Base-by-base conservation (phyloP, 495 filamentous ascomycete species). In the Trichocladium antarcticum region DNA sequence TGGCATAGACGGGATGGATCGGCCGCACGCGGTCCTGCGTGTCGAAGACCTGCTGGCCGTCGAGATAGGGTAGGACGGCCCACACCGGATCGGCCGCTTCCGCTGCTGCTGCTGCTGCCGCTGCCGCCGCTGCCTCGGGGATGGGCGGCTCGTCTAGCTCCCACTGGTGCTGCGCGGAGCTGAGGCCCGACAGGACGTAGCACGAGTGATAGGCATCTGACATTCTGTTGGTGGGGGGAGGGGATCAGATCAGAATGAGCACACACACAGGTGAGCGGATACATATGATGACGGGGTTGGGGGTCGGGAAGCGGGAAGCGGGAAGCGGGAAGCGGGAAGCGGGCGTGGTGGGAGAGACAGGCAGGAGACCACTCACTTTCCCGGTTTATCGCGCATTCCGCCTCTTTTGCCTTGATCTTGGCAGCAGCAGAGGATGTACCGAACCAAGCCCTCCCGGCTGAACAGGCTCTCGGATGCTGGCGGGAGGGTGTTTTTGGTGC, bases 351-450 rank as follows among this genome's bases (percentile, higher is more conserved):
- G 31, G 21, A 24, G 42, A 28, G 14, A 17, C 28, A 45, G 36
- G 45, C 16, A 45, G 37, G 45, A 36, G 16, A 39, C 41, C 22
- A 79, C 83, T 69, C 74, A 92, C 85, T 88, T 86, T 60, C 80
- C 79, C 11, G 92, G 92, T 69, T 98, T 98, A 68, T 98, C 92
- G 57, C 90, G 78, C 61, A 98, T 70, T 0, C 93, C 92, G 34
- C 90, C 92, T 37, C 74, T 59, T 61, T 66, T 74, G 43, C 67
- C 69, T 53, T 77, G 70, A 20, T 78, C 75, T 65, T 98, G 92
- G 58, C 87, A 89, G 60, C 89, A 95, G 37, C 74, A 77, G 16
- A 98, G 73, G 45, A 98, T 89, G 61, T 96, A 98, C 47, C 90
- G 73, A 28, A 79, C 79, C 47, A 98, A 65, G 14, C 87, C 92